Conservation (phyloP, 208 protist species). For the Strigomonas galati region DNA sequence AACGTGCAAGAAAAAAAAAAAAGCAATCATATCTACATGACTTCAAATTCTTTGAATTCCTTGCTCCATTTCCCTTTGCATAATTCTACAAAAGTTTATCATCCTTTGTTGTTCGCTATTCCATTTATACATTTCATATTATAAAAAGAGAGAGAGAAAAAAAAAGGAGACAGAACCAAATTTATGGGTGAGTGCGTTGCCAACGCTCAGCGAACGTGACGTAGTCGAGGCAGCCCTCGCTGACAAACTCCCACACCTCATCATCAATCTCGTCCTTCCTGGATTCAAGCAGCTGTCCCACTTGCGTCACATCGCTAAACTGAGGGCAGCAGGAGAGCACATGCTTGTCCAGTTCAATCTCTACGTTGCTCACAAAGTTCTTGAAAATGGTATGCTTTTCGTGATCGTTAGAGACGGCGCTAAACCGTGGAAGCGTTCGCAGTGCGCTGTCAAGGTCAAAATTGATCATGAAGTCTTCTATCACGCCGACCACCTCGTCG, state of each 20-base stretch:
- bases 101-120: too few species aligned
- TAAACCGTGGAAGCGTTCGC: constrained; percentile 34
- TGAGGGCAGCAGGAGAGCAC: constrained; percentile 34
- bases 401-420: constrained; percentile 47
- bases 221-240: constrained; percentile 83
- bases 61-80: too few species aligned
- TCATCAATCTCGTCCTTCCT: constrained; percentile 69
- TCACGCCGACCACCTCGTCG: constrained; percentile 68
- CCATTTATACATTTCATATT: too few species aligned
- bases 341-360: constrained; percentile 53
- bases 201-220: constrained; percentile 60
- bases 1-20: constrained; percentile 1
- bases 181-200: constrained; percentile 28
- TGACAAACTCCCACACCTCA: constrained; percentile 82
- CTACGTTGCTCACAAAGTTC: constrained; percentile 47
- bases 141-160: too few species aligned
- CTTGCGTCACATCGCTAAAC: constrained; percentile 22
- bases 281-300: constrained; percentile 40
- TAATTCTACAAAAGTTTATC: too few species aligned
- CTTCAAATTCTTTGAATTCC: too few species aligned
- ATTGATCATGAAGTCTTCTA: constrained; percentile 85
- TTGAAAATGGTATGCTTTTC: constrained; percentile 54
- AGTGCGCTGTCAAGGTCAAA: constrained; percentile 53
- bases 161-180: too few species aligned
- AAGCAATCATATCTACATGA: too few species aligned